Evolutionary conservation across 345 rosid genomes (phyloP).

Genomic region (Adansonia digitata): DNA sequence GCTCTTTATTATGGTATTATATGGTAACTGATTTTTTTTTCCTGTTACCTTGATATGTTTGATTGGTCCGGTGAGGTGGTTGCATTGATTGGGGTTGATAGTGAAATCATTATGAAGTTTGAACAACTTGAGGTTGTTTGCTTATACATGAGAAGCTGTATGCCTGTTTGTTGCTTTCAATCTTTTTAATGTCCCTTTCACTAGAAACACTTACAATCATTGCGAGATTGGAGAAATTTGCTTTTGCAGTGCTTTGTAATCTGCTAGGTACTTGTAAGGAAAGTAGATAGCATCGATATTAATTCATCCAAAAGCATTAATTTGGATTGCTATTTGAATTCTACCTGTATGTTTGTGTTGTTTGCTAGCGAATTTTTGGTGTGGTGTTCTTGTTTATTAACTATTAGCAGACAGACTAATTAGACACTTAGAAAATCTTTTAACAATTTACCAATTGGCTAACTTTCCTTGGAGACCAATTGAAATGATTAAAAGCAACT

Average conservation of each 20-base stretch:
- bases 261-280: neutral
- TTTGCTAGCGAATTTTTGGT: neutral
- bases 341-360: neutral
- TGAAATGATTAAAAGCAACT: neutral
- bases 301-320: neutral
- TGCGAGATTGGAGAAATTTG: neutral
- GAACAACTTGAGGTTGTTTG: neutral
- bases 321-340: neutral
- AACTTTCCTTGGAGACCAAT: neutral
- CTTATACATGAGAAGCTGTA: neutral
- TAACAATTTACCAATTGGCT: neutral
- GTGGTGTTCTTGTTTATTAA: neutral
- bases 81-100: neutral
- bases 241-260: neutral
- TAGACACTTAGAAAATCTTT: neutral
- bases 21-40: neutral
- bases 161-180: neutral
- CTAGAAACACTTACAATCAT: neutral
- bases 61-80: neutral
- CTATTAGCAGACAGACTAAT: neutral
- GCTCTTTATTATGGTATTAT: slow-evolving; percentile 6
- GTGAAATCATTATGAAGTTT: neutral
- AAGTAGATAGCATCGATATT: neutral
- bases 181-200: neutral
- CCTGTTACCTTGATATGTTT: neutral